Base-by-base conservation (phyloP, 768 basidiomycete species). In the Macrocybe gigantea region DNA sequence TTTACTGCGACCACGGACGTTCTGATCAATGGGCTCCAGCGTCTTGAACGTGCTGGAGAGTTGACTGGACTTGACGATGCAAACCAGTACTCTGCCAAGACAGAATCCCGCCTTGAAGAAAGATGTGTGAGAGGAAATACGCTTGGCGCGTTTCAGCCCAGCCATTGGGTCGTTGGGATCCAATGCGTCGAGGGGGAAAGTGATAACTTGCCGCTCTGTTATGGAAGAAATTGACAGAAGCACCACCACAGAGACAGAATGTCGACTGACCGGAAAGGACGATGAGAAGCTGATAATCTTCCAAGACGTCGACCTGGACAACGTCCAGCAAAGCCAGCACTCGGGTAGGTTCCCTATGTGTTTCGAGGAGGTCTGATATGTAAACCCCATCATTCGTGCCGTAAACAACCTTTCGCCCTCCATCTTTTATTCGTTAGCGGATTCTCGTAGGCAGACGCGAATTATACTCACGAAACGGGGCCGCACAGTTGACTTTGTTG, bases 361-460 rank as follows among this genome's bases (percentile, higher is more conserved):
- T 65, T 45, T 90, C 87, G 39, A 81, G 76, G 30, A 96, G 70
- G 62, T 97, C 91, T 29, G 92, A 92, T 51, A 98, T 77, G 62
- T 97, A 99, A 22, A 99, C 88, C 22, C 96, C 96, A 54, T 97
- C 93, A 58, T 94, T 90, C 4, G 95, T 95, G n/a, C 95, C 96
- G 65, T 94, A 98, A 7, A 90, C 93, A 56, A 96, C 83, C 48
- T 84, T 78, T 56, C 86, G 72, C 9, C 93, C 95, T 48, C 79
- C 79, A 59, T 78, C 94, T 96, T 63, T 33, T 43, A 41, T 13
- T 7, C 37, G 40, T 39, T 40, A 31, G 9, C 33, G 33, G 8
- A 22, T 12, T 11, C n/a, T 50, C 38, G 47, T 7, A 53, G 33
- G 29, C 57, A 47, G 31, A 40, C 3, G 44, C 44, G 31, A 47